phyloP scores from a whole-genome alignment of 2,329 filamentous ascomycete species.

The Sporothrix luriei region DNA sequence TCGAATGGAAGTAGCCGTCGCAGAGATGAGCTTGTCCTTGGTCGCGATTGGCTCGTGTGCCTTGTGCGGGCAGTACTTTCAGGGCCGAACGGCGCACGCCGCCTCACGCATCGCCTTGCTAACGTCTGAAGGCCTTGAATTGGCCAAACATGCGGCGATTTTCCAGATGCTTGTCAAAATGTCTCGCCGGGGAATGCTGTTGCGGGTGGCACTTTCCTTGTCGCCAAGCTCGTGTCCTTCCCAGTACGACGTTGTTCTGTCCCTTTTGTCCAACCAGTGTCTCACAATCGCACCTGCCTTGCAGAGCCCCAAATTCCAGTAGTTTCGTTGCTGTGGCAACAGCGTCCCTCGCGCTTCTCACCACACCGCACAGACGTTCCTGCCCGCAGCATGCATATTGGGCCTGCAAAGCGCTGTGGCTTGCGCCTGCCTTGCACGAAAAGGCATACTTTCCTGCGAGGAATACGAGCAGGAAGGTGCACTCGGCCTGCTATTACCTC shows the following conservation, averaged over 20 bases:
- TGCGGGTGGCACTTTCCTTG: slow-evolving; percentile 16
- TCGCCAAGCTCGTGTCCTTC: slow-evolving; percentile 11
- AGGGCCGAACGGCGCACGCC: background rate
- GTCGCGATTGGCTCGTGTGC: no score
- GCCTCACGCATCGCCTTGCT: no score
- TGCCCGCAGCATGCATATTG: slow-evolving; percentile 9
- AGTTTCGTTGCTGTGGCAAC: slow-evolving; percentile 29
- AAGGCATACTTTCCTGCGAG: background rate
- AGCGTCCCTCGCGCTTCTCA: slow-evolving; percentile 3
- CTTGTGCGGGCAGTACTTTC: background rate
- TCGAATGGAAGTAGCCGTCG: background rate
- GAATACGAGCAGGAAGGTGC: slow-evolving; percentile 19
- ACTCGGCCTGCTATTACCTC: background rate
- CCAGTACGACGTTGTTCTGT: background rate
- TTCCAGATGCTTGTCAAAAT: slow-evolving; percentile 12
- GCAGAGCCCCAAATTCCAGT: slow-evolving; percentile 7
- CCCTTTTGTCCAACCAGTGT: background rate
- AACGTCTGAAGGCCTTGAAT: background rate
- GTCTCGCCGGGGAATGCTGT: slow-evolving; percentile 23
- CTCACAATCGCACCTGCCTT: slow-evolving; percentile 23
- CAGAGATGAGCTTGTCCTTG: no score
- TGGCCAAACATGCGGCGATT: background rate
- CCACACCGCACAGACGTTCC: slow-evolving; percentile 20
- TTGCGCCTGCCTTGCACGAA: slow-evolving; percentile 12
- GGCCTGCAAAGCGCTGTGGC: slow-evolving; percentile 5